These are phyloP conservation scores for Oleoguttula mirabilis DNA, from an alignment of 495 filamentous ascomycete species.

Conservation along the genomic window DNA sequence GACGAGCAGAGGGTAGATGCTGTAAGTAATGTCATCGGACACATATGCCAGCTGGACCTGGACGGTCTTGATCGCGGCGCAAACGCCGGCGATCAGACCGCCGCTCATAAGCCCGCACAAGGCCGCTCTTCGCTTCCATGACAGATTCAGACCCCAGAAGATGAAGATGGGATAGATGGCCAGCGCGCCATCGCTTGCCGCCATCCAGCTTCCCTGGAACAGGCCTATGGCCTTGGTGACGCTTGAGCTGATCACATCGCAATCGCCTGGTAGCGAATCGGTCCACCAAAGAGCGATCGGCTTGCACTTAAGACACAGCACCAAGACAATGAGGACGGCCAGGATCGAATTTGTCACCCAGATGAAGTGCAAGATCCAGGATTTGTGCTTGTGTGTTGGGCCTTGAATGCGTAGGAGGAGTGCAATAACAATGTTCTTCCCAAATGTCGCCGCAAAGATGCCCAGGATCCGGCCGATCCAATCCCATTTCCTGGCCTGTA, in stretches of 20 bases:
- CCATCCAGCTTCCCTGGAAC: constrained; percentile 3
- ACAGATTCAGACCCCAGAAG: constrained; percentile 10
- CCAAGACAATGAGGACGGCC: not conserved
- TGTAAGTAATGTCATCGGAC: constrained; percentile 1
- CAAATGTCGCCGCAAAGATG: constrained; percentile 22
- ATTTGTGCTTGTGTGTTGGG: constrained; percentile 16
- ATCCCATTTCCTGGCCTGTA: constrained; percentile 23
- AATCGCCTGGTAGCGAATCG: not conserved
- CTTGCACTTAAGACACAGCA: not conserved
- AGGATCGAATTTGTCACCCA: constrained; percentile 16
- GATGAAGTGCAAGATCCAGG: constrained; percentile 22
- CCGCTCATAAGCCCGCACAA: constrained; percentile 6
- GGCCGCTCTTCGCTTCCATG: constrained; percentile 3
- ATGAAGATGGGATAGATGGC: constrained; percentile 12
- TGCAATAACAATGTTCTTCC: constrained; percentile 27
- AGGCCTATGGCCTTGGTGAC: constrained; percentile 4
- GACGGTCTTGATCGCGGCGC: not conserved
- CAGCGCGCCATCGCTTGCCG: constrained; percentile 7
- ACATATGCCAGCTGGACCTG: constrained; percentile 1
- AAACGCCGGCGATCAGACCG: constrained; percentile 6
- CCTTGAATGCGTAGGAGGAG: constrained; percentile 27
- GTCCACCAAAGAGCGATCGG: not conserved
- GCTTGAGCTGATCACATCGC: constrained; percentile 5
- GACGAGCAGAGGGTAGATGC: not conserved
- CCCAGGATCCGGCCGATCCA: constrained; percentile 29